phyloP scores from a whole-genome alignment of 2,329 filamentous ascomycete genomes.

The Neofusicoccum sp. region DNA sequence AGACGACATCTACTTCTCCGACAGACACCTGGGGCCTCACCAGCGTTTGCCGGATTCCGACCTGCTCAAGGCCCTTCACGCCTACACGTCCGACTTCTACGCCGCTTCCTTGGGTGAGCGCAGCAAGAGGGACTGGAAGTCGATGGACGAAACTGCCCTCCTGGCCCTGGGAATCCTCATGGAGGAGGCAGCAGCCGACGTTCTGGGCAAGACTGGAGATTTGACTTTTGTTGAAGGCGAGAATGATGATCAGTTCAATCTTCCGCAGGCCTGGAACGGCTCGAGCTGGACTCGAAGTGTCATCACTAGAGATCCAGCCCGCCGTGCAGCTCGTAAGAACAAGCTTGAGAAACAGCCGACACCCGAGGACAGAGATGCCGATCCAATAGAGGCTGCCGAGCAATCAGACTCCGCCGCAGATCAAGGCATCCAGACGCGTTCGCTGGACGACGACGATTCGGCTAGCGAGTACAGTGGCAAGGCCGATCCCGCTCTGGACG shows the following conservation, averaged over 20 bases:
- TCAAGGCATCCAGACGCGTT: not conserved
- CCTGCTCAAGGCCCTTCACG: slow-evolving; percentile 69
- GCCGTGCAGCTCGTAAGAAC: not conserved
- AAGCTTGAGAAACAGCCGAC: not conserved
- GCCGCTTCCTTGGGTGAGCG: slow-evolving; percentile 29
- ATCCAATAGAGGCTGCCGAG: not conserved
- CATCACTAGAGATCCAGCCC: not conserved
- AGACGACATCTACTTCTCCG: slow-evolving; percentile 70
- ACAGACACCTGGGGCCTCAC: slow-evolving; percentile 57
- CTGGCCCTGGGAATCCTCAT: slow-evolving; percentile 74
- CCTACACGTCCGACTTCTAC: slow-evolving; percentile 70
- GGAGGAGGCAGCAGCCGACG: slow-evolving; percentile 67
- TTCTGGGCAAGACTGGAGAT: slow-evolving; percentile 67
- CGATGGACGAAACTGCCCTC: slow-evolving; percentile 78
- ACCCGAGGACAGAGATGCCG: not conserved
- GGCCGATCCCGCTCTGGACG: not conserved
- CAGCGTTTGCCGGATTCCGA: slow-evolving; percentile 67
- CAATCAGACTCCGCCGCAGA: not conserved
- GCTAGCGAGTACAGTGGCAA: not conserved
- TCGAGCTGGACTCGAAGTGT: slow-evolving; percentile 13
- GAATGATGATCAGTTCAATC: not conserved
- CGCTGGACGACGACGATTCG: not conserved
- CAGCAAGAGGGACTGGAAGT: slow-evolving; percentile 51
- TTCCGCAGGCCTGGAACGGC: not conserved
- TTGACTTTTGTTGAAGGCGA: slow-evolving; percentile 69